Evolutionary conservation across 2,329 filamentous ascomycete genomes (phyloP), one percentile per base, ranked within the genome.

Genomic region (Fusarium scirpi): DNA sequence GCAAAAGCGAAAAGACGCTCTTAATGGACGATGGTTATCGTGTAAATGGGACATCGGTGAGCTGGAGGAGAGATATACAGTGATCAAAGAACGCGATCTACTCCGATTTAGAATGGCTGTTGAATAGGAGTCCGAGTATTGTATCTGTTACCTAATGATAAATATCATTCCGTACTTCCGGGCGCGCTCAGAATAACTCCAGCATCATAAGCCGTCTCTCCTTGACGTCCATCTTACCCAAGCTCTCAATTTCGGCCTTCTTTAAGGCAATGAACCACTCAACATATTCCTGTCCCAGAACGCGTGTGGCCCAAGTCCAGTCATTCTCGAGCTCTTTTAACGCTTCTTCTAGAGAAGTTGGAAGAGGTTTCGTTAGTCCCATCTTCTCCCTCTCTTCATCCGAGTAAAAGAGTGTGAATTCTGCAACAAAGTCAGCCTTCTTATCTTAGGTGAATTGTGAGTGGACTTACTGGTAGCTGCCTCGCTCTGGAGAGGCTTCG

Each of bases 191-290:
- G 25, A 41, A 20, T 5, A 45, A 29, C 3, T 27, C 44, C 0
- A 65, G 16, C 45, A 65, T 32, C 5, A 51, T 13, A 1, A 65
- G 10, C 5, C 60, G 34, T 3, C 60, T 45, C 8, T 59, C 52
- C 4, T 43, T 58, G 1, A 13, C 20, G 4, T 58, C 45, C 45
- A 65, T 65, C 16, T 51, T 44, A 1, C 22, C 45, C 27, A 59
- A 1, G 5, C 30, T 49, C 7, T 51, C 18, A 24, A 65, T 51
- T 32, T 65, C 60, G 18, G 30, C 40, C 6, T 13, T 63, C 16
- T 65, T 65, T 1, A 65, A 7, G 1, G 40, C n/a, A 24, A 65
- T 18, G 10, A 65, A 65, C 62, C 62, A 65, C 6, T 65, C 62
- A 20, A 65, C 12, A 27, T 65, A 65, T 2, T 32, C 51, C 3